Conservation (phyloP, 2,329 filamentous ascomycete species). For the Emergomyces orientalis region DNA sequence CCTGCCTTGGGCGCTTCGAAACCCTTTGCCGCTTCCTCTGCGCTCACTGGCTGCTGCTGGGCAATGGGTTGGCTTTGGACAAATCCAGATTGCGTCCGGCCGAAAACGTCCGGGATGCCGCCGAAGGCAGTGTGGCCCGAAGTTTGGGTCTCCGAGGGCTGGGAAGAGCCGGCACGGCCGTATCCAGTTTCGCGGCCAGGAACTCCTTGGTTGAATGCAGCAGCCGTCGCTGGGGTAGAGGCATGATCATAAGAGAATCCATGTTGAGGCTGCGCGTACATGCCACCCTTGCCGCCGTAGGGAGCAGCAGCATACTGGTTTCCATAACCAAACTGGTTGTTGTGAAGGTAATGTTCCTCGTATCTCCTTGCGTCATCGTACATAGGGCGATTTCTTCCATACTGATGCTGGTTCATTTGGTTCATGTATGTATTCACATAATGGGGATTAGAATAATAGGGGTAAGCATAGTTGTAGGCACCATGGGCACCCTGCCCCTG, state of each 20-base stretch:
- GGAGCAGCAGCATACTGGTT: conserved; percentile 43
- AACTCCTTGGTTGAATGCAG: conserved; percentile 34
- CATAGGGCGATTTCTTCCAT: conserved; percentile 41
- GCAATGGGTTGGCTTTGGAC: conserved; percentile 45
- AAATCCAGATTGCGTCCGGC: conserved; percentile 49
- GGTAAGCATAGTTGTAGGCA: conserved; percentile 52
- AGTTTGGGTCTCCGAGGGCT: conserved; percentile 46
- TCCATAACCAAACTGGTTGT: conserved; percentile 46
- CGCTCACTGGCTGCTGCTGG: conserved; percentile 39
- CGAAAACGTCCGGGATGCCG: conserved; percentile 51
- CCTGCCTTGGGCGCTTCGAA: conserved; percentile 49
- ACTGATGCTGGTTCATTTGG: conserved; percentile 40
- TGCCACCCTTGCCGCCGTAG: conserved; percentile 47
- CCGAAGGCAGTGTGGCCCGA: conserved; percentile 42
- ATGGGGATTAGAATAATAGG: conserved; percentile 53
- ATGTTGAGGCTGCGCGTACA: conserved; percentile 55
- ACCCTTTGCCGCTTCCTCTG: conserved; percentile 49
- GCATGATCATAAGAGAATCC: conserved; percentile 57
- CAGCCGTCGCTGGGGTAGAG: conserved; percentile 53
- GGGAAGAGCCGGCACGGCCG: conserved; percentile 49
- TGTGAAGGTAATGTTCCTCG: conserved; percentile 37
- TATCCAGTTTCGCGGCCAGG: conserved; percentile 50
- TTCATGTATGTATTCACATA: conserved; percentile 53
- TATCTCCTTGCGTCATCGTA: conserved; percentile 43
- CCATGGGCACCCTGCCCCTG: conserved; percentile 44